phyloP scores from a whole-genome alignment of 352 stramenopile species.

The Globisporangium nagaii region DNA sequence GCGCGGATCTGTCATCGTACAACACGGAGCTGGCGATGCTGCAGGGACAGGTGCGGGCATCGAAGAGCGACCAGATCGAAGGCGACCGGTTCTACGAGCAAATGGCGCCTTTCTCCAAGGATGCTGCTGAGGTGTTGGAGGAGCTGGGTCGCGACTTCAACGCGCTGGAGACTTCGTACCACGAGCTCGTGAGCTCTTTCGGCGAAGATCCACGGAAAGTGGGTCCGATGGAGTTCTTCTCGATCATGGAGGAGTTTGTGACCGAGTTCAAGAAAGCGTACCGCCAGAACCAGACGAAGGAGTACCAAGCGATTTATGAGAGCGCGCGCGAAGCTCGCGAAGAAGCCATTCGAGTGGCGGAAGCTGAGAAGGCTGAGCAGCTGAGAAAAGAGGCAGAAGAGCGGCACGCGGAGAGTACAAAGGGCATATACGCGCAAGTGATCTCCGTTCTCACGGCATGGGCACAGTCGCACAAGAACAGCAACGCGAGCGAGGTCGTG shows the following conservation, averaged over 20 bases:
- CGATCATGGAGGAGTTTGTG: slow-evolving; percentile 78
- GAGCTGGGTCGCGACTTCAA: slow-evolving; percentile 76
- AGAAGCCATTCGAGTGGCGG: slow-evolving; percentile 29
- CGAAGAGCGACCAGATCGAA: slow-evolving; percentile 67
- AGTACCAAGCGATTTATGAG: slow-evolving; percentile 79
- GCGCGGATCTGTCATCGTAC: slow-evolving; percentile 74
- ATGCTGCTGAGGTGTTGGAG: slow-evolving; percentile 76
- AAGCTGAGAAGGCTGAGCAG: slow-evolving; percentile 42
- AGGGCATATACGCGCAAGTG: slow-evolving; percentile 59
- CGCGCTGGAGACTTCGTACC: slow-evolving; percentile 61
- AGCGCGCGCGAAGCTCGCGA: slow-evolving; percentile 40
- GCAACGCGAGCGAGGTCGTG: slow-evolving; percentile 37
- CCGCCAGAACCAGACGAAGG: slow-evolving; percentile 84
- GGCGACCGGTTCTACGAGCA: slow-evolving; percentile 76
- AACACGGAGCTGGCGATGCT: slow-evolving; percentile 83
- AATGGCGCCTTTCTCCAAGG: slow-evolving; percentile 76
- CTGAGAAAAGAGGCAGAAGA: slow-evolving; percentile 49
- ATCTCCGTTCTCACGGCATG: slow-evolving; percentile 58
- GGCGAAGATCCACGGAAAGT: slow-evolving; percentile 79
- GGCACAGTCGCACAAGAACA: slow-evolving; percentile 46
- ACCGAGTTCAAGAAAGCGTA: slow-evolving; percentile 87
- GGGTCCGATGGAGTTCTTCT: slow-evolving; percentile 79
- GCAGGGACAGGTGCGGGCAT: slow-evolving; percentile 75
- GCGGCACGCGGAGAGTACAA: slow-evolving; percentile 47
- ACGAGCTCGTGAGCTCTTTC: slow-evolving; percentile 79